These are phyloP conservation scores for Nigrograna mackinnonii DNA, from an alignment of 2,329 filamentous ascomycete species.

Conservation along the genomic window DNA sequence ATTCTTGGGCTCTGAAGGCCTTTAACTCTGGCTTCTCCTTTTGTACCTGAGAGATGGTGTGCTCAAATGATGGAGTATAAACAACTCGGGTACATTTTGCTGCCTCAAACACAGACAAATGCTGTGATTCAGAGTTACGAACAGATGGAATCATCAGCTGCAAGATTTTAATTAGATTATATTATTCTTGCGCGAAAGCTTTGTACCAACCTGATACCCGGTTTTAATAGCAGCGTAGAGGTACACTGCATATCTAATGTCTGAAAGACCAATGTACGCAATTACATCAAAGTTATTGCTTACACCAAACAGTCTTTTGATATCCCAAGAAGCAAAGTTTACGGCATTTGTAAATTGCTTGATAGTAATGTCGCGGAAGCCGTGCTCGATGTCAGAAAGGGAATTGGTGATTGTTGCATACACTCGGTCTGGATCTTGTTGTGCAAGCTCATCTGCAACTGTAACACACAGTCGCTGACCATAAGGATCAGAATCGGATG, in stretches of 20 bases:
- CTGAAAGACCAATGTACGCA: not conserved
- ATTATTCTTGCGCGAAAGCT: not conserved
- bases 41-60: not conserved
- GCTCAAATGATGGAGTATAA: not conserved
- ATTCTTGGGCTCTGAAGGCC: not conserved
- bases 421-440: not conserved
- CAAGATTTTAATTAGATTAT: too few relatives aligned
- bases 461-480: not conserved
- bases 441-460: not conserved
- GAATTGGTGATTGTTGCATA: not conserved
- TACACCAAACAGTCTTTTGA: not conserved
- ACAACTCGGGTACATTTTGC: not conserved
- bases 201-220: not conserved
- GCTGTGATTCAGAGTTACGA: not conserved
- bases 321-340: not conserved
- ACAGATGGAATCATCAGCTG: not conserved
- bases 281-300: not conserved
- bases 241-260: not conserved
- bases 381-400: not conserved
- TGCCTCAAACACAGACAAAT: not conserved
- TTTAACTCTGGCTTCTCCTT: not conserved
- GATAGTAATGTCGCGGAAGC: not conserved
- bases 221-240: not conserved
- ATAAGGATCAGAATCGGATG: not conserved
- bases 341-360: constrained; percentile 1